phyloP scores from a whole-genome alignment of 108 stramenopile species.

The Cyclotella choctawhatcheeana region DNA sequence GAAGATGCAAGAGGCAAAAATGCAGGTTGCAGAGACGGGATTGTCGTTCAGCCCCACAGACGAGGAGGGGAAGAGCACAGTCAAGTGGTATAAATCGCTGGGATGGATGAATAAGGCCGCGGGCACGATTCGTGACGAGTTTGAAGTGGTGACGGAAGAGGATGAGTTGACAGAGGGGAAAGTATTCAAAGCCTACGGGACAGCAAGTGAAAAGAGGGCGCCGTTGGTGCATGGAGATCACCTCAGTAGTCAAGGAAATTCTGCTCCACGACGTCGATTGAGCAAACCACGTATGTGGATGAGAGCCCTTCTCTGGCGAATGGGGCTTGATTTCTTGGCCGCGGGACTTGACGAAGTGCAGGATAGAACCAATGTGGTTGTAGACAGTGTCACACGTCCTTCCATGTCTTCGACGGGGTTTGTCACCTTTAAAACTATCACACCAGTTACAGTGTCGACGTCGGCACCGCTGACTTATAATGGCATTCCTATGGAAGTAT shows the following conservation, averaged over 20 bases:
- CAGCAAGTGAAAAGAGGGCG: conserved; percentile 9
- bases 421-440: conserved; percentile 63
- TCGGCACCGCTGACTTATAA: conserved; percentile 54
- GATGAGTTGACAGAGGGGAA: conserved; percentile 20
- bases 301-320: conserved; percentile 38
- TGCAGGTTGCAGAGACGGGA: conserved; percentile 72
- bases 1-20: conserved; percentile 64
- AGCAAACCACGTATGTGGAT: conserved; percentile 28
- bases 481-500: conserved; percentile 45
- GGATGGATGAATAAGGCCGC: conserved; percentile 44
- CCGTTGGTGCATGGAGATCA: conserved; percentile 31
- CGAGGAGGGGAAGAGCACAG: neutral
- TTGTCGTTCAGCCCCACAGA: conserved; percentile 13
- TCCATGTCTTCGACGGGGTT: conserved; percentile 66
- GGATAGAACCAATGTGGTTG: conserved; percentile 48
- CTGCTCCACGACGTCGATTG: neutral
- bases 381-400: conserved; percentile 53
- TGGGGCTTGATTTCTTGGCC: conserved; percentile 56
- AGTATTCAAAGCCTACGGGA: conserved; percentile 13
- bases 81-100: conserved; percentile 34
- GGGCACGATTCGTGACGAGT: conserved; percentile 40
- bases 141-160: conserved; percentile 47
- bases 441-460: conserved; percentile 50
- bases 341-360: conserved; percentile 39
- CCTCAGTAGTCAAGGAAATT: neutral